These are phyloP conservation scores for Epicoccum sorghinum DNA, from an alignment of 2,329 filamentous ascomycete species.

Conservation along the genomic window DNA sequence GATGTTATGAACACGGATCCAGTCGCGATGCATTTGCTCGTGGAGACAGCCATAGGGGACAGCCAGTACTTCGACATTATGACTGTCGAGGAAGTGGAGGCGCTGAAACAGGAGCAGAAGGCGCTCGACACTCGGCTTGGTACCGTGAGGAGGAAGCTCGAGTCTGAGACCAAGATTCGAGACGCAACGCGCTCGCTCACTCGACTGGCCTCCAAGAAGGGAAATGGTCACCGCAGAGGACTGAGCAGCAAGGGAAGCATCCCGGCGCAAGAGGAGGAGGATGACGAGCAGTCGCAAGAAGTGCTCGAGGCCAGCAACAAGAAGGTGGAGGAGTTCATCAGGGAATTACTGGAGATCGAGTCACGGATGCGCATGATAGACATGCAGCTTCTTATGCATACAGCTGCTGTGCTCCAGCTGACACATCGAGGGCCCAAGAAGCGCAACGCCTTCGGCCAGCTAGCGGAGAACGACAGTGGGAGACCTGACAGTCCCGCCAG, in stretches of 20 bases:
- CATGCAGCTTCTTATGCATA: constrained; percentile 81
- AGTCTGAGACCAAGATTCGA: constrained; percentile 89
- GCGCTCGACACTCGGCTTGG: constrained; percentile 78
- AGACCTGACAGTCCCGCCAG: constrained; percentile 78
- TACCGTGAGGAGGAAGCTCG: constrained; percentile 79
- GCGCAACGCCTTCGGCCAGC: constrained; percentile 56
- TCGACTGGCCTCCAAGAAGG: constrained; percentile 73
- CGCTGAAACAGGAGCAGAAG: constrained; percentile 84
- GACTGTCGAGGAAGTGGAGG: constrained; percentile 89
- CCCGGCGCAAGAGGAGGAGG: constrained; percentile 19
- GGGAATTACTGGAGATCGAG: constrained; percentile 80
- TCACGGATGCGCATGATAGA: constrained; percentile 76
- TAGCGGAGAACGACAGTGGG: constrained; percentile 36
- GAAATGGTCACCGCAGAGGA: constrained; percentile 55
- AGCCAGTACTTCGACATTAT: constrained; percentile 84
- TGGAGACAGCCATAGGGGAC: constrained; percentile 90
- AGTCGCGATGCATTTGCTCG: constrained; percentile 86
- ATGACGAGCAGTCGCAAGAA: constrained; percentile 63
- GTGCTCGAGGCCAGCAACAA: constrained; percentile 76
- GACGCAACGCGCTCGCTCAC: constrained; percentile 90
- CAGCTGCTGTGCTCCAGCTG: constrained; percentile 87
- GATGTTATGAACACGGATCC: constrained; percentile 56
- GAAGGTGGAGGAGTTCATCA: constrained; percentile 84
- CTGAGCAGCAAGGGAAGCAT: constrained; percentile 56
- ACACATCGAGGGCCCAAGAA: constrained; percentile 79